Percentiles rank a stretch among this genome's conserved stretches.
These are phyloP conservation scores for Sextonia rubra DNA, from an alignment of 164 flowering plant species.

Conservation along the genomic window DNA sequence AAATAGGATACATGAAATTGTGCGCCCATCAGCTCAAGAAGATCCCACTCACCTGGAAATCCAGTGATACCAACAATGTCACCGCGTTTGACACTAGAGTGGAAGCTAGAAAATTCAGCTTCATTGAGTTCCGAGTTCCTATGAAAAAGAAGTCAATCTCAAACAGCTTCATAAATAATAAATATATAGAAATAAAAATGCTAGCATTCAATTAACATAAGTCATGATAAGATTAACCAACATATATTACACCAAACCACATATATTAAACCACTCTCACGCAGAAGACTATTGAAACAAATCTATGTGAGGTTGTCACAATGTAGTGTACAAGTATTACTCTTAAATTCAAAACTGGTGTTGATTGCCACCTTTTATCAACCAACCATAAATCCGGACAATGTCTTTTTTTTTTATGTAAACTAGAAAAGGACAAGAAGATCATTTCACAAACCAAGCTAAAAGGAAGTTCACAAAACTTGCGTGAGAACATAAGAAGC, in stretches of 20 bases:
- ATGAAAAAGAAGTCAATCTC: conserved; percentile 5
- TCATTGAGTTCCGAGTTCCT: conserved; percentile 70
- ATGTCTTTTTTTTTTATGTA: not conserved
- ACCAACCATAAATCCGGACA: not conserved
- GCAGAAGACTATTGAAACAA: too few relatives aligned
- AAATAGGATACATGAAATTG: not conserved
- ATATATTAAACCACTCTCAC: too few relatives aligned
- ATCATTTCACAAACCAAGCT: not conserved
- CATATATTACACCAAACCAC: too few relatives aligned
- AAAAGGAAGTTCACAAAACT: not conserved
- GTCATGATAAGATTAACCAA: too few relatives aligned
- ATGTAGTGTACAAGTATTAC: too few relatives aligned
- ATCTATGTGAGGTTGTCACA: too few relatives aligned
- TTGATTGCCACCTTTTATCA: too few relatives aligned
- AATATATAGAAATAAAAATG: not conserved
- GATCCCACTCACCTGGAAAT: conserved; percentile 67
- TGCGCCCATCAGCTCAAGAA: not conserved
- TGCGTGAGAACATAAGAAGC: not conserved
- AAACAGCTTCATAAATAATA: not conserved
- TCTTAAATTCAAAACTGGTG: too few relatives aligned
- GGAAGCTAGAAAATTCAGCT: conserved; percentile 62
- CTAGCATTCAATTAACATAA: not conserved
- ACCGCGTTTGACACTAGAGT: conserved; percentile 83
- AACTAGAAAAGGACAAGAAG: too few relatives aligned
- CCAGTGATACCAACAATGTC: conserved; percentile 91